Percentiles rank a stretch among this genome's conserved stretches.
phyloP scores from a whole-genome alignment of 352 stramenopile genomes.

The Phytophthora citrophthora region DNA sequence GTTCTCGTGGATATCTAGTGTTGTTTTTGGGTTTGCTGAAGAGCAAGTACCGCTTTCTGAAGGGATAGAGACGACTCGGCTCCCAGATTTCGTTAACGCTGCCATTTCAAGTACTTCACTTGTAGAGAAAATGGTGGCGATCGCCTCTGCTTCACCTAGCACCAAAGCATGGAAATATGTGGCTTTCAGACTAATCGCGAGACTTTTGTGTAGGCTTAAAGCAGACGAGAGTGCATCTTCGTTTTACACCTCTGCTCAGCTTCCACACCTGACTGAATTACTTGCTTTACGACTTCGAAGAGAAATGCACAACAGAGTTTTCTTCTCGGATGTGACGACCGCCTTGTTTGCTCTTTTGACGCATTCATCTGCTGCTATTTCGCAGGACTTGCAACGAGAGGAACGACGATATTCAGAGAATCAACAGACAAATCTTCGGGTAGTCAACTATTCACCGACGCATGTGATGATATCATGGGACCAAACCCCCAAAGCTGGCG shows the following conservation, averaged over 20 bases:
- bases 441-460: slow-evolving; percentile 41
- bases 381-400: background rate
- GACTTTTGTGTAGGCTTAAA: slow-evolving; percentile 17
- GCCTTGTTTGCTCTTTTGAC: slow-evolving; percentile 40
- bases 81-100: background rate
- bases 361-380: background rate
- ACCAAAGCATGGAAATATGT: slow-evolving; percentile 38
- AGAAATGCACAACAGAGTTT: slow-evolving; percentile 37
- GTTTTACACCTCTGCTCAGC: slow-evolving; percentile 18
- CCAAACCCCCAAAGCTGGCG: background rate
- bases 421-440: slow-evolving; percentile 2
- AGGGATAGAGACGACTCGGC: background rate
- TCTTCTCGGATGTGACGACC: slow-evolving; percentile 42
- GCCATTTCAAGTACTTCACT: slow-evolving; percentile 36
- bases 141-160: slow-evolving; percentile 20
- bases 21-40: slow-evolving; percentile 29
- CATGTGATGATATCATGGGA: slow-evolving; percentile 44
- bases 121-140: slow-evolving; percentile 31
- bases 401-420: background rate
- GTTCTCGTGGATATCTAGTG: slow-evolving; percentile 38
- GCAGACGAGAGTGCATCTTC: background rate
- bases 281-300: slow-evolving; percentile 39
- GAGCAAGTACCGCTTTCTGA: background rate
- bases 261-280: slow-evolving; percentile 36
- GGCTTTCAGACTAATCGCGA: slow-evolving; percentile 35